Base-by-base conservation (phyloP, 1,139 yeast genomes). In the Zygoascus meyerae region DNA sequence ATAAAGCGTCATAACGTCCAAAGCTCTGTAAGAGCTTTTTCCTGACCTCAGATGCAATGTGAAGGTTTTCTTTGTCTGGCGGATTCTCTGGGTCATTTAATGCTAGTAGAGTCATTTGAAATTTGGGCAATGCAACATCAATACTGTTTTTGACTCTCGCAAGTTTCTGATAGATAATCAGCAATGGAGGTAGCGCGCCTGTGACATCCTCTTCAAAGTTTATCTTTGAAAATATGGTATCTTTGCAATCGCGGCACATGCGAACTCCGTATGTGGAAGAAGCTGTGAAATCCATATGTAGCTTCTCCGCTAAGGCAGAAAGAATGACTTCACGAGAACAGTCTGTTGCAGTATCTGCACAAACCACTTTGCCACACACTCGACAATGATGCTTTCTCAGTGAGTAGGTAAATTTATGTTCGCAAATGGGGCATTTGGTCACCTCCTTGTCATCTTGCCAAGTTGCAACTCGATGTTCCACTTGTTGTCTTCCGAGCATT, bases 341-440 rank as follows among this genome's bases (percentile, higher is more conserved):
- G 5, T 72, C 76, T 0, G 74, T 70, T 1, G 57, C 57, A 0
- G 74, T 60, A 57, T 82, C 83, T 34, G 85, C 95, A 67, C 97
- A 90, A 0, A 87, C 89, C 1, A 85, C 77, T 30, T 66, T 62
- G 0, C 97, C 97, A 68, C 97, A 92, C 31, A 86, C 64, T 31
- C 95, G 70, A 62, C 96, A 87, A 61, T 87, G 97, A 61, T 92
- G 97, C 56, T 86, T 87, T 48, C 96, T 71, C 16, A 78, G 61
- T 5, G 83, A 62, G 42, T 84, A 67, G 28, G 73, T 73, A 62
- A 87, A 92, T 33, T 62, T 59, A 10, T 72, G 69, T 17, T 69
- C 63, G 58, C 98, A 92, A 4, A 86, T 69, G 3, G 77, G 71
- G 61, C 98, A 92, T 50, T 71, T 68, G 0, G 69, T 57, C 0